Percentiles rank a stretch among this genome's conserved stretches.
These are phyloP conservation scores for Suillus decipiens DNA, from an alignment of 768 basidiomycete species.

Conservation along the genomic window DNA sequence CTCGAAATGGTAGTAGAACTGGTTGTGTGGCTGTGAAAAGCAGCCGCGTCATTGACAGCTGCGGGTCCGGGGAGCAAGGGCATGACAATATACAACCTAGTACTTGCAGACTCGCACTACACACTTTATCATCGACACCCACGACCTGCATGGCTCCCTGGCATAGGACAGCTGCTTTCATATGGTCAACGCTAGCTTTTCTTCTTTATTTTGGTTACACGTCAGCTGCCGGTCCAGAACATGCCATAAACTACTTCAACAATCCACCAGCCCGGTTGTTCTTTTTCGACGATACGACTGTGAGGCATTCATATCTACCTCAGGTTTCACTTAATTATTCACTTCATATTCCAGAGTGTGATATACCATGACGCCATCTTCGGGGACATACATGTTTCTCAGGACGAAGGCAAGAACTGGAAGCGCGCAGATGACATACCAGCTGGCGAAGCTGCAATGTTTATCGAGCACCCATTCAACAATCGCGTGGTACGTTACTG, in stretches of 20 bases:
- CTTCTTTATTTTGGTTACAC: conserved; percentile 23
- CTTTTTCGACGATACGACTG: conserved; percentile 93
- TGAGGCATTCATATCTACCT: conserved; percentile 41
- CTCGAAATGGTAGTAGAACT: background rate
- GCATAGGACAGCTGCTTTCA: conserved; percentile 27
- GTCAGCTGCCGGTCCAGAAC: conserved; percentile 48
- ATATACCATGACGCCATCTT: conserved; percentile 78
- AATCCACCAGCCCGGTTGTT: conserved; percentile 77
- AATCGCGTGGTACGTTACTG: conserved; percentile 60
- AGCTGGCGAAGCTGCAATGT: conserved; percentile 60
- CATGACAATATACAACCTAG: no score
- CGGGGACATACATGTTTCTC: conserved; percentile 74
- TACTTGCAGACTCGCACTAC: background rate
- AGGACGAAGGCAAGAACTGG: conserved; percentile 86
- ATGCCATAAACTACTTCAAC: conserved; percentile 54
- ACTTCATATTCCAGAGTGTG: conserved; percentile 46
- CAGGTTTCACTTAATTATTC: conserved; percentile 1
- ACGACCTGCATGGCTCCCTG: conserved; percentile 30
- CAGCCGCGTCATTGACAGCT: background rate
- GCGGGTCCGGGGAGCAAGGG: background rate
- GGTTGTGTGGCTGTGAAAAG: conserved; percentile 1
- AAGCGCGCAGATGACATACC: conserved; percentile 49
- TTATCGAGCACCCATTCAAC: conserved; percentile 87
- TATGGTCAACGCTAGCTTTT: conserved; percentile 29
- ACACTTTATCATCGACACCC: conserved; percentile 3